Conservation (phyloP, 2,329 filamentous ascomycete genomes). For the Fusarium sp. region DNA sequence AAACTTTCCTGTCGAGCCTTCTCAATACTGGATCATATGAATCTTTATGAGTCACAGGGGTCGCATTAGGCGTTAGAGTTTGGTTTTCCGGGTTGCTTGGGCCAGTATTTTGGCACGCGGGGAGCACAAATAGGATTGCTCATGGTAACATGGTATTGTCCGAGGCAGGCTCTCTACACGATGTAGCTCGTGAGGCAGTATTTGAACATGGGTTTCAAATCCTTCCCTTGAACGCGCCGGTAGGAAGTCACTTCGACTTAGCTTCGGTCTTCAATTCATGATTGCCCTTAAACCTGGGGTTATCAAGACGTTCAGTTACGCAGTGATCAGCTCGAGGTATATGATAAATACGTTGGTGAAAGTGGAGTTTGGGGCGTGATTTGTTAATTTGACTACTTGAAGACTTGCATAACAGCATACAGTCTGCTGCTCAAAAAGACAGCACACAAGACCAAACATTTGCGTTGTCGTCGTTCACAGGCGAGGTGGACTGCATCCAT, state of each 20-base stretch:
- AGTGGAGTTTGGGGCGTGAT: not conserved
- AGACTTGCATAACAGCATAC: not conserved
- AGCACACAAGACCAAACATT: slow-evolving; percentile 1
- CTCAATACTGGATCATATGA: slow-evolving; percentile 4
- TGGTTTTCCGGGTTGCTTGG: slow-evolving; percentile 38
- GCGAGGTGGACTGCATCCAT: slow-evolving; percentile 13
- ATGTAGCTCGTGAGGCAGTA: slow-evolving; percentile 11
- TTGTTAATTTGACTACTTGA: slow-evolving; percentile 15
- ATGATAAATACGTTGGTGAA: not conserved
- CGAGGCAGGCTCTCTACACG: slow-evolving; percentile 9
- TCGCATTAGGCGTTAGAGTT: slow-evolving; percentile 42
- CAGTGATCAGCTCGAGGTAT: not conserved
- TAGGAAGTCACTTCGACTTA: slow-evolving; percentile 6
- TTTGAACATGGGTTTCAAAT: slow-evolving; percentile 20
- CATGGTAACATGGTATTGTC: not conserved
- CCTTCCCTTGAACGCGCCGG: not conserved
- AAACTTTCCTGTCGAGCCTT: not conserved
- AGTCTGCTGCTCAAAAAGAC: not conserved
- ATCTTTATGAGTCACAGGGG: slow-evolving; percentile 28
- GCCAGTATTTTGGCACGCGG: slow-evolving; percentile 34
- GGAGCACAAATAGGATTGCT: slow-evolving; percentile 18
- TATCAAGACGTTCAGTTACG: not conserved
- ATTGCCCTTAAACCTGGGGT: not conserved
- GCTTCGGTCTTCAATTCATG: slow-evolving; percentile 7
- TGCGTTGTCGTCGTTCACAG: slow-evolving; percentile 22